Conservation (phyloP, 208 protist genomes). For the Trypanosoma cruzi region DNA sequence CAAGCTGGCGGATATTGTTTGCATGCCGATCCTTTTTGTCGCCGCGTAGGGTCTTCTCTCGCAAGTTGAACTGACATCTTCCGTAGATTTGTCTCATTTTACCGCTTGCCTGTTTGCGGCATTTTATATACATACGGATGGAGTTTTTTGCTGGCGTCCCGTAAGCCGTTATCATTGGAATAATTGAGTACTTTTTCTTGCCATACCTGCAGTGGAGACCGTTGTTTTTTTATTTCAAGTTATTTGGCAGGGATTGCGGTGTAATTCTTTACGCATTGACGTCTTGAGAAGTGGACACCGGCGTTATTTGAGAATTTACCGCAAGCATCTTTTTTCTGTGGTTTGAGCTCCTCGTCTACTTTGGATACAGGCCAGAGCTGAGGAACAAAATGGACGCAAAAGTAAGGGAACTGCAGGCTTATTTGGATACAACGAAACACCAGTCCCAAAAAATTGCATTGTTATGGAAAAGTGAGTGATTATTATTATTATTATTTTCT, state of each 20-base stretch:
- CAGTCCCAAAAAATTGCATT: not conserved
- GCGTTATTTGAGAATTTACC: too few species aligned
- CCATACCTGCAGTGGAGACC: constrained; percentile 31
- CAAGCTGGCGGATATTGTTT: constrained; percentile 77
- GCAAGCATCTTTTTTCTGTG: constrained; percentile 86
- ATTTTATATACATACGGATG: constrained; percentile 66
- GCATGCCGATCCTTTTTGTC: constrained; percentile 75
- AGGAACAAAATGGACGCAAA: constrained; percentile 49
- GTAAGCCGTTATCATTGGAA: constrained; percentile 45
- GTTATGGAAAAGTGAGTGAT: not conserved
- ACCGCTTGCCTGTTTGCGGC: constrained; percentile 45
- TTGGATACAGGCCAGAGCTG: constrained; percentile 60
- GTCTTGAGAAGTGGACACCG: constrained; percentile 51
- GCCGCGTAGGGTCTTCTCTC: constrained; percentile 54
- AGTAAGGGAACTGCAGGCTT: constrained; percentile 32
- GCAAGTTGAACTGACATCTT: constrained; percentile 31
- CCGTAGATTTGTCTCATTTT: constrained; percentile 52
- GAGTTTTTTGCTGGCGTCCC: constrained; percentile 54
- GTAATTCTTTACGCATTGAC: constrained; percentile 71
- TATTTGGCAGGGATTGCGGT: constrained; percentile 47
- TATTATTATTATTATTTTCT: constrained; percentile 1
- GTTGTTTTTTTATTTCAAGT: constrained; percentile 34
- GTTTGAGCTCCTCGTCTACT: constrained; percentile 78
- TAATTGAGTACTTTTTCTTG: constrained; percentile 43
- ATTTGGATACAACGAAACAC: constrained; percentile 30